Evolutionary conservation across 139 green algal genomes (phyloP), one percentile per base, ranked within the genome.

Genomic region (Tetradesmus obliquus): DNA sequence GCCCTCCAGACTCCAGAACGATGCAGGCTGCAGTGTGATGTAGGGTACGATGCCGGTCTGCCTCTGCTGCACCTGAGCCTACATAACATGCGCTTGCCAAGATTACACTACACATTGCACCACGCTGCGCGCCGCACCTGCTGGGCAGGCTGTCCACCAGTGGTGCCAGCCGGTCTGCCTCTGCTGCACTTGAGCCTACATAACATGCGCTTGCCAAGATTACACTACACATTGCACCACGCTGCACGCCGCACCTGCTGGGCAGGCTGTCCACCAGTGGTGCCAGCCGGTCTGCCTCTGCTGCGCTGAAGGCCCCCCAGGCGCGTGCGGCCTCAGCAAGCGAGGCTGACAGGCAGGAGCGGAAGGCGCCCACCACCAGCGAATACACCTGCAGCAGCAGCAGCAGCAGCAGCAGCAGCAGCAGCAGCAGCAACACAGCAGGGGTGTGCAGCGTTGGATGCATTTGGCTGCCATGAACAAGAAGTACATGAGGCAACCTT

Each of bases 261-360:
- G 93, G 95, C 20, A 99, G 92, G 19, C 93, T 92, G 86, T 97
- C 96, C 22, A 99, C 95, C 20, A 99, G 91, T 12, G 97, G 97
- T 13, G 95, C 92, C 51, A 99, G 94, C 2, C 97, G 94, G 79
- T 97, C 93, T n/a, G 93, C 94, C 90, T 98, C 96, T 8, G 95
- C 94, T 1, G 94, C 92, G 19, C 90, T 94, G 53, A 97, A 96
- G 82, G 20, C 79, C 19, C 92, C 92, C 94, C 95, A 98, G 8
- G 93, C 91, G 24, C 95, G 93, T 9, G 94, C 94, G 32, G 97
- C 96, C 0, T 96, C 83, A 19, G 89, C 93, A 81, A 99, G 93
- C 20, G 93, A 92, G 17, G 93, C 82, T 5, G 91, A 92, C 57
- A 96, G 88, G 54, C 79, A 45, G 4, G 81, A 71, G 51, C 94